Evolutionary conservation across 208 protist genomes (phyloP).

Genomic region (Wallacemonas sp.): DNA sequence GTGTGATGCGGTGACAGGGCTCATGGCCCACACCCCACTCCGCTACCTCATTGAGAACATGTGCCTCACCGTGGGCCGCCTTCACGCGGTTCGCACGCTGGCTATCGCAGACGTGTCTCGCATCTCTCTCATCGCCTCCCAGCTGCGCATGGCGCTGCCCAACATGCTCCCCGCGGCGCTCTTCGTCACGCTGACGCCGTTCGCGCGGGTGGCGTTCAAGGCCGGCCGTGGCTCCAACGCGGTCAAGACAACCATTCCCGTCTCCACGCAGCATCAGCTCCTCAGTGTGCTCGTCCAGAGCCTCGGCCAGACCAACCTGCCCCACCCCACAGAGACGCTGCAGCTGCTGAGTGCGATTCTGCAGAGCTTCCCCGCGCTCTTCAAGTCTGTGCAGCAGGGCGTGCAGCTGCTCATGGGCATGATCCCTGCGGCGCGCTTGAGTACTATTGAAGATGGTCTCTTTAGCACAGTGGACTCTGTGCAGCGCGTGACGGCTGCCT

Average conservation of each 20-base stretch:
- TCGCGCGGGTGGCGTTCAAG: constrained; percentile 84
- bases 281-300: constrained; percentile 84
- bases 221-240: constrained; percentile 71
- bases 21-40: constrained; percentile 67
- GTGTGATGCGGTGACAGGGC: constrained; percentile 60
- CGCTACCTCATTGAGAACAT: constrained; percentile 56
- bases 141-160: constrained; percentile 59
- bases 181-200: constrained; percentile 72
- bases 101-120: constrained; percentile 58
- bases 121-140: constrained; percentile 59
- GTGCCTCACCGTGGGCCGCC: constrained; percentile 46
- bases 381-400: constrained; percentile 85
- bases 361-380: constrained; percentile 77
- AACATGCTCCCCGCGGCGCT: constrained; percentile 84
- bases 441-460: constrained; percentile 58
- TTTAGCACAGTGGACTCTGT: constrained; percentile 74
- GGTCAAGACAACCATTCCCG: constrained; percentile 75
- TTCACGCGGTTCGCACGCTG: constrained; percentile 51
- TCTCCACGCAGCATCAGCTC: constrained; percentile 89
- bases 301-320: constrained; percentile 63
- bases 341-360: constrained; percentile 73
- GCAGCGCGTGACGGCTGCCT: constrained; percentile 68
- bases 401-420: constrained; percentile 77
- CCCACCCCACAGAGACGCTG: constrained; percentile 63
- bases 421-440: constrained; percentile 56